Base-by-base conservation (phyloP, 2,329 filamentous ascomycete species). In the Thielaviopsis musarum region DNA sequence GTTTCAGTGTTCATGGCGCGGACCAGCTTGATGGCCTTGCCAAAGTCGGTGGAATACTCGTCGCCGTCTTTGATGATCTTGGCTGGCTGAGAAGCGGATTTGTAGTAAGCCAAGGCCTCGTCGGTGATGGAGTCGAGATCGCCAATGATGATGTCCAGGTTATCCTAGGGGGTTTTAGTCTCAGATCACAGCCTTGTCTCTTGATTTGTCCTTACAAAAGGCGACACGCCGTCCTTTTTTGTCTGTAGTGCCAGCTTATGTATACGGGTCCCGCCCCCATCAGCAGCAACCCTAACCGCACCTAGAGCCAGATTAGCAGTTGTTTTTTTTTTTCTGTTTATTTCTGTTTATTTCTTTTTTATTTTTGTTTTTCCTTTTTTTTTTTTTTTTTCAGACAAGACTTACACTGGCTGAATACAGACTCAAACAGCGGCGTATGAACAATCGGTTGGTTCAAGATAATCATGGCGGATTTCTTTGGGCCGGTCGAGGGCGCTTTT, bases 11-110 rank as follows among this genome's bases (percentile, higher is more conserved):
- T 62, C 28, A 69, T 65, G 2, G 66, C 65, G 54, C 77, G 78
- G 63, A 83, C 77, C 71, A 78, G 84, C 64, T 70, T 75, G 65
- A 86, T 79, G 66, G 83, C 88, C 74, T 98, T 98, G 65, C 80
- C 84, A 66, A 97, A 95, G 70, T 98, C 93, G 28, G 93, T 95
- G 21, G 84, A 86, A 65, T 94, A 81, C 70, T 97, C 88, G 68
- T 94, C 88, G n/a, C 76, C 69, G 63, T 91, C 83, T 65, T 82
- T 74, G 64, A 88, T 77, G 58, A 97, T 75, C 13, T 75, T 67
- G 1, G 88, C 75, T 70, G 68, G 70, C 57, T 77, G 75, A 22
- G 75, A 72, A 38, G 78, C 74, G 71, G 10, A 41, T 22, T 28
- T 26, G 21, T 91, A 95, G 70, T 86, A 85, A n/a, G 76, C 66